phyloP scores from a whole-genome alignment of 805 yeast species.

The Schizosaccharomyces cryophilus region DNA sequence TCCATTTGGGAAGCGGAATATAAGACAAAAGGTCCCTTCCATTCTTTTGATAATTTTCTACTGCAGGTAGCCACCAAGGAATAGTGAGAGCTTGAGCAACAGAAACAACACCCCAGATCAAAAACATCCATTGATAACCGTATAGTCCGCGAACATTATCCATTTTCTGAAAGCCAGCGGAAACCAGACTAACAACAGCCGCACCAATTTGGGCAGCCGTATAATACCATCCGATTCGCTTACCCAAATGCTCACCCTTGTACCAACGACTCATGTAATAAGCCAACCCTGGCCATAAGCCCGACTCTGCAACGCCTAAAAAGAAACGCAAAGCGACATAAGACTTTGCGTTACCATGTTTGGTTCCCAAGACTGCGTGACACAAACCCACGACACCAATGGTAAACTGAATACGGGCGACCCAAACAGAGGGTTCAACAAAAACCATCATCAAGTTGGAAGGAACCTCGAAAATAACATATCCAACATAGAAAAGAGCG shows the following conservation, averaged over 20 bases:
- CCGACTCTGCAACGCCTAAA: conserved; percentile 43
- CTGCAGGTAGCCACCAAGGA: conserved; percentile 69
- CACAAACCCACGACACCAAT: conserved; percentile 62
- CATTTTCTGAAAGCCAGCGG: conserved; percentile 72
- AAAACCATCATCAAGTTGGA: conserved; percentile 70
- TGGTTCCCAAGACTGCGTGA: conserved; percentile 31
- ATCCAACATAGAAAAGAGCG: conserved; percentile 50
- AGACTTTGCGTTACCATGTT: conserved; percentile 23
- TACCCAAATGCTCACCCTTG: conserved; percentile 51
- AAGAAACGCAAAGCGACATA: conserved; percentile 38
- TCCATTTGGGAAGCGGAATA: conserved; percentile 2
- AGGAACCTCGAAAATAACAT: conserved; percentile 39
- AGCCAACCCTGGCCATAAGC: conserved; percentile 57
- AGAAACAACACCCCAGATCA: conserved; percentile 52
- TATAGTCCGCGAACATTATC: conserved; percentile 42
- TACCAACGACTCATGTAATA: conserved; percentile 69
- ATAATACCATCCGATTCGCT: conserved; percentile 65
- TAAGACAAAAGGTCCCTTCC: not conserved
- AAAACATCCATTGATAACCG: conserved; percentile 75
- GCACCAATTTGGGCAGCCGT: conserved; percentile 85
- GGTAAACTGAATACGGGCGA: conserved; percentile 48
- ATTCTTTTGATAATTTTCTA: conserved; percentile 21
- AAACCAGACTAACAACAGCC: conserved; percentile 65
- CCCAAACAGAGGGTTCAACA: conserved; percentile 66
- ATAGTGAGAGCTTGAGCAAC: conserved; percentile 36